Evolutionary conservation across 2,329 filamentous ascomycete genomes (phyloP).

Genomic region (Pseudocercospora pini-densiflorae): DNA sequence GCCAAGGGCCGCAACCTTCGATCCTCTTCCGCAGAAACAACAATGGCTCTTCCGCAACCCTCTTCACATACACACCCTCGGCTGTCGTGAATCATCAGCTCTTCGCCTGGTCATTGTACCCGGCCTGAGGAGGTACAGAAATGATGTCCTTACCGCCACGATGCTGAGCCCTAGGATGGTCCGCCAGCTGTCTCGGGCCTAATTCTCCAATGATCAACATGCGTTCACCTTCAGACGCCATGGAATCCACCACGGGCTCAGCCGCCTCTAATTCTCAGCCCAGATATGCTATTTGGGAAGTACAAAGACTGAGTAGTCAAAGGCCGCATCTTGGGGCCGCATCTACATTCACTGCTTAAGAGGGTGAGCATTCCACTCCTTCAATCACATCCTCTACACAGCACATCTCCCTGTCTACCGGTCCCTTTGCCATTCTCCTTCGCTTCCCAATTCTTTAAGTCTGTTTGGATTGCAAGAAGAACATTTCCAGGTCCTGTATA

Average conservation of each 20-base stretch:
- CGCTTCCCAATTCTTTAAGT: background rate
- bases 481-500: too few species aligned
- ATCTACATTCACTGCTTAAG: background rate
- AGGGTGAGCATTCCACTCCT: background rate
- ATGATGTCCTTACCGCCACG: background rate
- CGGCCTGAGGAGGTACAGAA: background rate
- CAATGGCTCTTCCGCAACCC: background rate
- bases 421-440: background rate
- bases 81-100: background rate
- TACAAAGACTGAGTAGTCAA: slow-evolving; percentile 8
- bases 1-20: background rate
- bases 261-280: slow-evolving; percentile 12
- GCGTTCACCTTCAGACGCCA: slow-evolving; percentile 6
- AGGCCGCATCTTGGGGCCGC: slow-evolving; percentile 12
- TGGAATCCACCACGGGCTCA: slow-evolving; percentile 16
- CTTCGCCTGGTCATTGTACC: background rate
- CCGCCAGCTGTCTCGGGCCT: background rate
- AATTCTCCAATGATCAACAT: background rate
- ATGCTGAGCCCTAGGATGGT: background rate
- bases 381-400: background rate
- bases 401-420: background rate
- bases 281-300: slow-evolving; percentile 13
- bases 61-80: background rate
- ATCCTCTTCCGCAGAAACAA: background rate
- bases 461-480: background rate